Conservation (phyloP, 495 filamentous ascomycete genomes). For the Hyaloscypha finlandica region DNA sequence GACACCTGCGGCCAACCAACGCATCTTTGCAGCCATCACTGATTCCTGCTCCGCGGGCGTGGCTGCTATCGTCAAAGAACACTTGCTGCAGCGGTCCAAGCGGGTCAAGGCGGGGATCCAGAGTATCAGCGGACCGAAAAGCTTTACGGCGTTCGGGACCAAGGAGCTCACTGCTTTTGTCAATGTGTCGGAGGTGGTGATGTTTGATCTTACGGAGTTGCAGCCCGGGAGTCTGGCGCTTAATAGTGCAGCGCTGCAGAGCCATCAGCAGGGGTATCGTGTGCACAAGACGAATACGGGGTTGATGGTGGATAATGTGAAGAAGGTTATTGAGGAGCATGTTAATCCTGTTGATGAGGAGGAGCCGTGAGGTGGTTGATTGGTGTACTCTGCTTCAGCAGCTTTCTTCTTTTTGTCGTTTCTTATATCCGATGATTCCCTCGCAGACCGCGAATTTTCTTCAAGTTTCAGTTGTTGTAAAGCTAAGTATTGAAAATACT, state of each 20-base stretch:
- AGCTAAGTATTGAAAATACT: too few species aligned
- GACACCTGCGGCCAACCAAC: not conserved
- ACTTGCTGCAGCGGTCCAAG: slow-evolving; percentile 8
- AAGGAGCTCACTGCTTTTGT: slow-evolving; percentile 2
- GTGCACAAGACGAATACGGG: not conserved
- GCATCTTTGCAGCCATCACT: slow-evolving; percentile 3
- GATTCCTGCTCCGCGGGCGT: not conserved
- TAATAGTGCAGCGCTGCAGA: slow-evolving; percentile 4
- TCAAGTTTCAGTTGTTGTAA: too few species aligned
- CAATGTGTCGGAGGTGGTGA: not conserved
- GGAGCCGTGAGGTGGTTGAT: not conserved
- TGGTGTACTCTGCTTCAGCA: not conserved
- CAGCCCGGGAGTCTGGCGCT: slow-evolving; percentile 1
- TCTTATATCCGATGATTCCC: not conserved
- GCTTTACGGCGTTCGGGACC: slow-evolving; percentile 4
- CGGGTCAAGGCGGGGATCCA: slow-evolving; percentile 8
- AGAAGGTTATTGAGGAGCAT: not conserved
- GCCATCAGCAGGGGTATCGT: slow-evolving; percentile 9
- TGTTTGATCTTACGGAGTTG: slow-evolving; percentile 7
- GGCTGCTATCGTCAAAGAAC: slow-evolving; percentile 3
- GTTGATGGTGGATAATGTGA: not conserved
- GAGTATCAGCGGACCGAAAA: not conserved
- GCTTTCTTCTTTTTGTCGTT: not conserved
- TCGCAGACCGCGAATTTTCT: not conserved
- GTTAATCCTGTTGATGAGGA: slow-evolving; percentile 13